Conservation (phyloP, 768 basidiomycete genomes). For the Xerocomus potaroensis region DNA sequence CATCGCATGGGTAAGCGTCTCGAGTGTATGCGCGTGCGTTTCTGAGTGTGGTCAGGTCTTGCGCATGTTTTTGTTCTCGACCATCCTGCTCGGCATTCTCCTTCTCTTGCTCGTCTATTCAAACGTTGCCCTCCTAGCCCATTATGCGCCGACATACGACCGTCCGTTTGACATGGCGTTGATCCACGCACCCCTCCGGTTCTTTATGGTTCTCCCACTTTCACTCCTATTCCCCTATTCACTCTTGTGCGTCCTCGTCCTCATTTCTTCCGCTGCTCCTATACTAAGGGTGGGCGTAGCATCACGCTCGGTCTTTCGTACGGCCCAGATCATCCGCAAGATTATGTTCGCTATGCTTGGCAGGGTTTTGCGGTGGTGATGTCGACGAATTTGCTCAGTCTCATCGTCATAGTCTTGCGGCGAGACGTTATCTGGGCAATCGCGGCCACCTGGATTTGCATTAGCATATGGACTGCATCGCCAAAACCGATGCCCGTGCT, state of each 20-base stretch:
- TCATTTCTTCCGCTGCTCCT: background rate
- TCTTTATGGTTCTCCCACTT: constrained; percentile 55
- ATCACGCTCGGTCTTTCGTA: constrained; percentile 67
- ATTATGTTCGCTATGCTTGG: constrained; percentile 65
- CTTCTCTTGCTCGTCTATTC: constrained; percentile 72
- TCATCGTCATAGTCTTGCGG: constrained; percentile 51
- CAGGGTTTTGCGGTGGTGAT: constrained; percentile 68
- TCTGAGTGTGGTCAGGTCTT: constrained; percentile 45
- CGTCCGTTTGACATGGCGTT: constrained; percentile 75
- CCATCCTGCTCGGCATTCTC: constrained; percentile 68
- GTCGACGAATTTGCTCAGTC: constrained; percentile 54
- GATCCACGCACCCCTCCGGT: constrained; percentile 83
- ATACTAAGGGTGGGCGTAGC: constrained; percentile 36
- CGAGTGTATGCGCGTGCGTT: fast-evolving
- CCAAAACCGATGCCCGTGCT: constrained; percentile 65
- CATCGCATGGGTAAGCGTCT: constrained; percentile 57
- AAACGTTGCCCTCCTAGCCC: constrained; percentile 71
- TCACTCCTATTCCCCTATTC: constrained; percentile 47
- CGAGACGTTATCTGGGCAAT: constrained; percentile 73
- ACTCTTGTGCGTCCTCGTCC: constrained; percentile 49
- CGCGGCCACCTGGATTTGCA: constrained; percentile 69
- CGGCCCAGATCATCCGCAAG: constrained; percentile 42
- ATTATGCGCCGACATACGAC: constrained; percentile 54
- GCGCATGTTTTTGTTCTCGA: constrained; percentile 71
- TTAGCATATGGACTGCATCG: constrained; percentile 54